These are phyloP conservation scores for Chlorella sp. DNA, from an alignment of 139 green algal genomes.

Conservation along the genomic window DNA sequence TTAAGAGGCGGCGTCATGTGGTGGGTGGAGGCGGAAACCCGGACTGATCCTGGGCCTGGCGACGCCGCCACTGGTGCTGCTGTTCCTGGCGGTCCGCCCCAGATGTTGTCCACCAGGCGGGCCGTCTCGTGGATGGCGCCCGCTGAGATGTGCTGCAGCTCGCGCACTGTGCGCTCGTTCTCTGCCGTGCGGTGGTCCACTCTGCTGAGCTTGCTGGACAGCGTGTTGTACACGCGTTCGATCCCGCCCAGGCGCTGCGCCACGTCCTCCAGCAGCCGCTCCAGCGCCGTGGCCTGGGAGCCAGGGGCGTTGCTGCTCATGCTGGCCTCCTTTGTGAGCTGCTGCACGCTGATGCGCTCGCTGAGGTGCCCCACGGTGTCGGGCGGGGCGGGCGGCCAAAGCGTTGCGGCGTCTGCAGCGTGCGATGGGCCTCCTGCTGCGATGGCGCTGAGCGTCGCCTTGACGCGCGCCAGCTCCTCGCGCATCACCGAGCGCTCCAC, in stretches of 20 bases:
- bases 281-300: no score
- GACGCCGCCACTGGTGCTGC: no score
- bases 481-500: not conserved
- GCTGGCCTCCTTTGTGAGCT: not conserved
- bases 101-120: slow-evolving; percentile 18
- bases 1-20: no score
- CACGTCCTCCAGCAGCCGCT: slow-evolving; percentile 15
- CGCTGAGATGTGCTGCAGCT: slow-evolving; percentile 23
- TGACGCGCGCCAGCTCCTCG: slow-evolving; percentile 3
- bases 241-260: slow-evolving; percentile 10
- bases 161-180: slow-evolving; percentile 15
- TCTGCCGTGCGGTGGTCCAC: slow-evolving; percentile 12
- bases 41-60: no score
- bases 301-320: slow-evolving; percentile 5
- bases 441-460: not conserved
- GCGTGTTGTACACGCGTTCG: slow-evolving; percentile 10
- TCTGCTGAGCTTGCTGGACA: slow-evolving; percentile 6
- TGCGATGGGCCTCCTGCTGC: no score
- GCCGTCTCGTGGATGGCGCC: slow-evolving; percentile 22
- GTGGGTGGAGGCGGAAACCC: no score
- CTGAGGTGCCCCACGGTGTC: no score
- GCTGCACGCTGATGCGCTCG: not conserved
- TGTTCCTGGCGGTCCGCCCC: no score
- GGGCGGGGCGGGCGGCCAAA: no score
- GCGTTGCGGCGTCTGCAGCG: no score